Base-by-base conservation (phyloP, 805 yeast genomes). In the Starmera dryadoides region DNA sequence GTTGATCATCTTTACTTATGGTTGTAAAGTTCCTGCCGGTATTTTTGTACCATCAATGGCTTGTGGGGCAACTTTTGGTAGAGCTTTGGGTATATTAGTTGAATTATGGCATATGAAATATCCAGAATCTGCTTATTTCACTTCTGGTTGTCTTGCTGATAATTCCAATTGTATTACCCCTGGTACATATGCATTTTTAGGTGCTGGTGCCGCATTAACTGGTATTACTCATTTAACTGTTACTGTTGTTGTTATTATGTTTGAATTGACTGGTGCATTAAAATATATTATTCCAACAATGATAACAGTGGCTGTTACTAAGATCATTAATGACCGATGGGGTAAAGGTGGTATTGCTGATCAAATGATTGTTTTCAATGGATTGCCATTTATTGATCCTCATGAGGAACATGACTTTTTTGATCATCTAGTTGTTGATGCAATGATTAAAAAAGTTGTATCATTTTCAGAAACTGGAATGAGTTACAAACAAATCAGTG, bases 31-130 rank as follows among this genome's bases (percentile, higher is more conserved):
- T 0, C 98, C 98, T 0, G 95, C 97, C n/a, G 98, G 98, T 14
- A 86, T 91, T 6, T 83, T 93, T 62, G 95, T 93, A 39, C 98
- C 98, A 3, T 85, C 96, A 2, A 86, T 93, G 95, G 89, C 96
- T 0, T 84, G 88, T 2, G 98, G 98, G 18, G 97, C 98, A 0
- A 77, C 95, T 0, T 84, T 86, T 60, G 98, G 98, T 7, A 71
- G 97, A 38, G 82, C 89, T 0, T 51, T 93, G 11, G 97, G 98
- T 4, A 63, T 87, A 8, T 43, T 83, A 6, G 79, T 86, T 42
- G 84, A 85, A 46, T 55, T 63, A 20, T 44, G 71, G 14, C 64
- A 69, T 31, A 65, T 68, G 6, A 46, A 63, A 3, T 59, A 60
- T 35, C 71, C 73, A 3, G 52, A 60, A 28, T 45, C 62, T 6